Evolutionary conservation across 768 basidiomycete species (phyloP).

Genomic region (Rhizopogon vinicolor): DNA sequence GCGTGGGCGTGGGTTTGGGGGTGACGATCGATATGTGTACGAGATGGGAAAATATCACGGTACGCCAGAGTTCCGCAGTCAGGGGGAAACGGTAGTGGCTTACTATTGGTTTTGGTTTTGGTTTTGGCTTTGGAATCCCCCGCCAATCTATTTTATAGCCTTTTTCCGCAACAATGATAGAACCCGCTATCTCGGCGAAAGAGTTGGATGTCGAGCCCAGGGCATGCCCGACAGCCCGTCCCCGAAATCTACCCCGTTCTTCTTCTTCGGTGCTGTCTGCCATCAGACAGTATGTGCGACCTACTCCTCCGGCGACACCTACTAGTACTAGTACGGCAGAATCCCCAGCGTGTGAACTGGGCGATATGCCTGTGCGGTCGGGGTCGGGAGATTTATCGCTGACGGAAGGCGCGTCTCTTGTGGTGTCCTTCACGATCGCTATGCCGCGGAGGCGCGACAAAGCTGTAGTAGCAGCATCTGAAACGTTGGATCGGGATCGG

Average conservation of each 20-base stretch:
- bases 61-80: conserved; percentile 16
- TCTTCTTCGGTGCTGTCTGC: not conserved
- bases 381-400: not conserved
- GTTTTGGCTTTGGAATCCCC: too few species aligned
- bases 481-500: not conserved
- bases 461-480: not conserved
- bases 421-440: conserved; percentile 36
- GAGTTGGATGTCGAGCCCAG: too few species aligned
- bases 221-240: too few species aligned
- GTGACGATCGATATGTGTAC: conserved; percentile 7
- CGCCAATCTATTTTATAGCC: conserved; percentile 12
- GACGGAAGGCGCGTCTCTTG: conserved; percentile 19
- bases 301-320: not conserved
- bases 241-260: not conserved
- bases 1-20: conserved; percentile 3
- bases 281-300: not conserved
- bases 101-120: conserved; percentile 3
- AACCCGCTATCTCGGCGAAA: not conserved
- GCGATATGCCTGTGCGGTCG: not conserved
- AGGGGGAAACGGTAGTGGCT: not conserved
- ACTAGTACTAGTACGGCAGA: not conserved
- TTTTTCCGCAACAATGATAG: conserved; percentile 15
- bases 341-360: not conserved
- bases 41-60: conserved; percentile 39
- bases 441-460: conserved; percentile 28